A percentile compares a stretch with the other conserved stretches of the same genome.
These are phyloP conservation scores for Puccinia horiana DNA, from an alignment of 1,284 basidiomycete species.

Conservation along the genomic window DNA sequence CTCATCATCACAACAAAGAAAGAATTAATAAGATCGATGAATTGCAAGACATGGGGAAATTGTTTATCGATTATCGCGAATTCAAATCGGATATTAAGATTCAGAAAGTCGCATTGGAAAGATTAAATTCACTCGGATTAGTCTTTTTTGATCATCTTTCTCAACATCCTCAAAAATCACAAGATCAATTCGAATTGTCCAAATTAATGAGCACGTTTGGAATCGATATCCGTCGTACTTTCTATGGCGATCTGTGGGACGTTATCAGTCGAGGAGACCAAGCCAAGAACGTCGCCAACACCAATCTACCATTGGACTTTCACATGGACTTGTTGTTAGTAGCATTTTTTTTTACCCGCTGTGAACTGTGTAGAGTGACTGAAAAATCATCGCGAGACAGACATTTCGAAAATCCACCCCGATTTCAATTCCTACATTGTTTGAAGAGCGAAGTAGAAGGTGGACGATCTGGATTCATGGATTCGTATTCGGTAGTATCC, in stretches of 20 bases:
- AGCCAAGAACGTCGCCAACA: conserved; percentile 91
- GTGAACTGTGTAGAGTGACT: not conserved
- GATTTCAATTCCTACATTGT: conserved; percentile 88
- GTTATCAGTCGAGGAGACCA: conserved; percentile 72
- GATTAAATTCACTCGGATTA: conserved; percentile 63
- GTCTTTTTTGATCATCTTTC: conserved; percentile 65
- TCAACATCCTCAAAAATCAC: conserved; percentile 59
- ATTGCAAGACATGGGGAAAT: not conserved
- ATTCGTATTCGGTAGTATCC: conserved; percentile 71
- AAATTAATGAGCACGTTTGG: conserved; percentile 71
- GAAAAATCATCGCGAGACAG: conserved; percentile 25
- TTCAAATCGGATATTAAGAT: not conserved
- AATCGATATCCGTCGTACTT: conserved; percentile 73
- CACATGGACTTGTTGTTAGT: conserved; percentile 89
- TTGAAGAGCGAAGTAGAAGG: conserved; percentile 76
- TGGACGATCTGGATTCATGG: conserved; percentile 84
- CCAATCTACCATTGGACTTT: conserved; percentile 80
- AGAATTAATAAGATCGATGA: conserved; percentile 11
- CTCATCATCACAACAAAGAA: not conserved
- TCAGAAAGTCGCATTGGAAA: conserved; percentile 56
- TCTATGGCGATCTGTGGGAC: conserved; percentile 88
- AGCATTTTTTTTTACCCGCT: not conserved
- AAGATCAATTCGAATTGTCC: conserved; percentile 68
- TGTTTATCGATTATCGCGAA: conserved; percentile 16
- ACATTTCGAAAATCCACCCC: conserved; percentile 82